Base-by-base conservation (phyloP, 768 basidiomycete species). In the Amanita jacksonii region DNA sequence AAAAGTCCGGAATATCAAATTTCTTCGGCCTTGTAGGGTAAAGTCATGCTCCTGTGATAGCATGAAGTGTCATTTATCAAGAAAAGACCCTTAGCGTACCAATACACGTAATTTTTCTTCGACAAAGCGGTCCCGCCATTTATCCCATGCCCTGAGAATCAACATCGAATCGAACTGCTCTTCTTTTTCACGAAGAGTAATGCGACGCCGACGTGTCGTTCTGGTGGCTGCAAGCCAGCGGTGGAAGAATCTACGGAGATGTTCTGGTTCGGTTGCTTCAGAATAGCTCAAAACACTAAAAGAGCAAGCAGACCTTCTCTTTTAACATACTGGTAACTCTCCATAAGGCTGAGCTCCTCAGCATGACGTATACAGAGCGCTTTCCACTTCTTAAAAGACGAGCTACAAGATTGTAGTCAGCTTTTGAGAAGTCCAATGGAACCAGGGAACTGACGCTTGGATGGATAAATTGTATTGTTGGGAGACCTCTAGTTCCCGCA, bases 261-360 rank as follows among this genome's bases (percentile, higher is more conserved):
- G 72, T 57, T 89, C 87, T 89, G 52, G 12, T 28, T n/a, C 7
- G 20, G 38, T 34, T 47, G 51, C 25, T 47, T 9, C 37, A 45
- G 44, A 22, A 22, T 31, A 47, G 25, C 43, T 45, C 9, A 25
- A 24, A 38, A 19, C 8, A 22, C 35, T 28, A 12, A 43, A 35
- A 34, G 3, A 28, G 12, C 10, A 41, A 47, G 28, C 62, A 28
- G 53, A 79, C 88, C 88, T 70, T 88, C 85, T 34, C 73, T 73
- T 59, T 85, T 87, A 35, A 91, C 78, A 48, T 83, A 73, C 45
- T 80, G 74, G 59, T 87, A 85, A 55, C 85, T 89, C 55, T 87
- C 81, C 74, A 91, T 77, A n/a, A 92, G 72, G 51, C 77, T 81
- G 3, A 81, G 61, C 50, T 81, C 77, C 56, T 88, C 83, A 2